Evolutionary conservation across 257 asterid genomes (phyloP).

Genomic region (Solanum lycopersicoides): DNA sequence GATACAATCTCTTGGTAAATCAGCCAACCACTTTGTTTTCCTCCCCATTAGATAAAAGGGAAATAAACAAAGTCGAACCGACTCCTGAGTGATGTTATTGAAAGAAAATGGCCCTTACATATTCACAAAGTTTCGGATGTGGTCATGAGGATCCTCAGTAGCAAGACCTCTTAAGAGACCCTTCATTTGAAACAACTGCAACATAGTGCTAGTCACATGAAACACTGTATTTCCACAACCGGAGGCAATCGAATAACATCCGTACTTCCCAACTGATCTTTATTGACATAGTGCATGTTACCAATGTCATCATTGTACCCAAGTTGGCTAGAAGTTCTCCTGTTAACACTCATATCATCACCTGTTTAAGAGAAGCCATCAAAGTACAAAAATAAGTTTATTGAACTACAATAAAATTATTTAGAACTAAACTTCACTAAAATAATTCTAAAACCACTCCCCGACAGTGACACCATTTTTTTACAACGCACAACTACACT

Average conservation of each 20-base stretch:
- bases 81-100: not conserved
- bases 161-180: not conserved
- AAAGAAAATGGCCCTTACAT: not conserved
- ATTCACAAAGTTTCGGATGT: not conserved
- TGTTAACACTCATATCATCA: not conserved
- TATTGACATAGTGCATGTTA: not conserved
- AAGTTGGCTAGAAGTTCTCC: not conserved
- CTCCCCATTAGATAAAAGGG: not conserved
- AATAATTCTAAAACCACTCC: not conserved
- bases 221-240: too few relatives aligned
- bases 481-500: not conserved
- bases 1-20: not conserved
- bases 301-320: not conserved
- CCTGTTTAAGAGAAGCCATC: not conserved
- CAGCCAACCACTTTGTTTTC: not conserved
- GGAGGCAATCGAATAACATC: not conserved
- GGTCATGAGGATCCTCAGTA: not conserved
- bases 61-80: not conserved
- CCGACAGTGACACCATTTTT: not conserved
- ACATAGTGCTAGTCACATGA: not conserved
- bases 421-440: not conserved
- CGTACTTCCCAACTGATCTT: not conserved
- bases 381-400: too few relatives aligned
- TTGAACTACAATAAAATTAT: not conserved
- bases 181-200: not conserved